Conservation (phyloP, 768 basidiomycete genomes). For the Cystofilobasidium bisporidii region DNA sequence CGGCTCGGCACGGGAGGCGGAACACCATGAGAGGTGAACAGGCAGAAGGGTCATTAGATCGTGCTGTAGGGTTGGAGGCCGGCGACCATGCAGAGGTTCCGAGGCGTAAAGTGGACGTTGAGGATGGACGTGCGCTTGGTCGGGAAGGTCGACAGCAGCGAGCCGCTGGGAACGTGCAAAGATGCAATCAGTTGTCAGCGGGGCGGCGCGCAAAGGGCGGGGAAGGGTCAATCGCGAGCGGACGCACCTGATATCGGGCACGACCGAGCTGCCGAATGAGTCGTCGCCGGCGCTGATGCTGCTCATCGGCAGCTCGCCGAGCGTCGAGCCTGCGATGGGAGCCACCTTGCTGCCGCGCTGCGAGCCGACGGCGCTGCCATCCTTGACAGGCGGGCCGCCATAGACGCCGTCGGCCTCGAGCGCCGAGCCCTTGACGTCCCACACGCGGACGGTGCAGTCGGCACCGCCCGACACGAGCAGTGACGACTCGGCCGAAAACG, state of each 20-base stretch:
- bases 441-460: slow-evolving; percentile 96
- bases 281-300: background rate
- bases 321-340: background rate
- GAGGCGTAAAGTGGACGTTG: slow-evolving; percentile 85
- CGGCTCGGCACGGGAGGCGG: too few relatives aligned
- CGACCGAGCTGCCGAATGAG: background rate
- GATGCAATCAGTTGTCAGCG: background rate
- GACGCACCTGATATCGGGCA: slow-evolving; percentile 11
- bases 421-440: slow-evolving; percentile 82
- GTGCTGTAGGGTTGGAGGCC: background rate
- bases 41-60: slow-evolving; percentile 5
- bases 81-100: slow-evolving; percentile 57
- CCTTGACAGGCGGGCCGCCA: background rate
- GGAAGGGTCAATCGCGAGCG: background rate
- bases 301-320: slow-evolving; percentile 17
- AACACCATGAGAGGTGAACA: too few relatives aligned
- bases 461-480: slow-evolving; percentile 82
- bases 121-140: slow-evolving; percentile 92
- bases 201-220: background rate
- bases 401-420: slow-evolving; percentile 44
- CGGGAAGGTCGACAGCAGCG: slow-evolving; percentile 79
- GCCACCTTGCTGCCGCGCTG: background rate
- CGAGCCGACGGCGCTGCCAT: background rate
- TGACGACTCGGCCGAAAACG: slow-evolving; percentile 84
- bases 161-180: slow-evolving; percentile 54